phyloP scores from a whole-genome alignment of 345 rosid species.

The thale cress (Arabidopsis thaliana) region DNA sequence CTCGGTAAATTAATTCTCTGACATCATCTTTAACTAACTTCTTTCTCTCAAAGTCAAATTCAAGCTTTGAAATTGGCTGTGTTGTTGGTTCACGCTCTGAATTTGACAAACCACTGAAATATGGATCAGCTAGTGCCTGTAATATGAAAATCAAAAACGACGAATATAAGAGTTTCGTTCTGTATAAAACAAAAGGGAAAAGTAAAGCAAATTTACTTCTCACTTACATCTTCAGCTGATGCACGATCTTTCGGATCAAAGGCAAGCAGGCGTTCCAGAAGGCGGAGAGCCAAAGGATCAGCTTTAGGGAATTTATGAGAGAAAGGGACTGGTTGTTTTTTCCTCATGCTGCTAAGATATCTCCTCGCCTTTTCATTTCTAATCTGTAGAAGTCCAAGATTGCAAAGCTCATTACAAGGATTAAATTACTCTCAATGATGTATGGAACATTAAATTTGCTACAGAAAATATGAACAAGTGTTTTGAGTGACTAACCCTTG shows the following conservation, averaged over 20 bases:
- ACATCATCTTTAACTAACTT: constrained; percentile 93
- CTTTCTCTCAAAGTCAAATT: constrained; percentile 98
- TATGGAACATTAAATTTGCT: constrained; percentile 25
- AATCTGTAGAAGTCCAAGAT: constrained; percentile 58
- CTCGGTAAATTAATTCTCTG: constrained; percentile 93
- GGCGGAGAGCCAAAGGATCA: constrained; percentile 79
- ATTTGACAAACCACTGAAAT: constrained; percentile 82
- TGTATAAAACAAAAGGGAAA: neutral
- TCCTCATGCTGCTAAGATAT: constrained; percentile 93
- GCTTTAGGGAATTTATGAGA: constrained; percentile 79
- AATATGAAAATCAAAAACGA: constrained; percentile 28
- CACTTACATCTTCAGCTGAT: constrained; percentile 77
- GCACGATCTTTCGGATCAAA: constrained; percentile 99
- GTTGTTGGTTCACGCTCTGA: constrained; percentile 90
- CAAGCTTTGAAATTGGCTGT: constrained; percentile 91
- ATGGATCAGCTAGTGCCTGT: constrained; percentile 95
- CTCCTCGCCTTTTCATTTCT: constrained; percentile 98
- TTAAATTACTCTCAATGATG: constrained; percentile 12
- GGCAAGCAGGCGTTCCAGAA: constrained; percentile 80
- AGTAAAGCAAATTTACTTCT: neutral
- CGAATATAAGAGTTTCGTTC: neutral
- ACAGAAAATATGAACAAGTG: neutral
- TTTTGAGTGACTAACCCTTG: constrained; percentile 62
- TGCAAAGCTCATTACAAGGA: constrained; percentile 23
- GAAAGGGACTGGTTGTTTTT: constrained; percentile 80